Evolutionary conservation across 148 eudicot genomes (phyloP), one percentile per base, ranked within the genome.

Genomic region (Polygonum aviculare): DNA sequence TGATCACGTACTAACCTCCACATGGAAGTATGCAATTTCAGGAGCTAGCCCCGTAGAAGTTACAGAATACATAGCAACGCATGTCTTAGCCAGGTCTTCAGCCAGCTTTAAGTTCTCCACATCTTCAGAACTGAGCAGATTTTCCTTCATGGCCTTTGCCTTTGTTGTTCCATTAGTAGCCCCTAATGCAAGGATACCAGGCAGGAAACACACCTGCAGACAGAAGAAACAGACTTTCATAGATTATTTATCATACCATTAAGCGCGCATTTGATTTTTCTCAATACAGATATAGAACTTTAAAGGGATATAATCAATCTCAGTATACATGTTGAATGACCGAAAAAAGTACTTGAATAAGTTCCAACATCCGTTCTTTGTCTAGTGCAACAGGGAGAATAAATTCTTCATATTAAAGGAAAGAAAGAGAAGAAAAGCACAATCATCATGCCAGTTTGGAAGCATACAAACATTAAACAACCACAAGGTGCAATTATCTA

Each of bases 121-220:
- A 78, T 93, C 92, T 74, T 93, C 93, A 80, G 78, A 84, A 59
- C 84, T 86, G 50, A 93, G 83, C 63, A 83, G 71, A 77, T 89
- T 89, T 26, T 86, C 85, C 77, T 78, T 82, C 92, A 88, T 83
- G 33, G 96, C 97, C 80, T 83, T 85, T 78, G 86, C 88, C 83
- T 87, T 91, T 73, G 91, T 86, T 15, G 82, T 79, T 74, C 98
- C 98, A 81, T 88, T 89, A 55, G 98, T 93, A 80, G 94, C 98
- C 78, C 98, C 98, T 35, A 93, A 90, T 22, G 98, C 98, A 81
- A 93, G 96, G 76, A 91, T 89, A 14, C 96, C 98, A 74, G 98
- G 88, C 51, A 93, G 90, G 79, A 93, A 93, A 81, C 98, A 93
- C 47, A 89, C 98, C 96, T 93, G 81, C 45, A 67, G 72, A 44